Percentiles rank a stretch among this genome's conserved stretches.
phyloP scores from a whole-genome alignment of 306 rosid species.

The Cicer pinnatifidum region DNA sequence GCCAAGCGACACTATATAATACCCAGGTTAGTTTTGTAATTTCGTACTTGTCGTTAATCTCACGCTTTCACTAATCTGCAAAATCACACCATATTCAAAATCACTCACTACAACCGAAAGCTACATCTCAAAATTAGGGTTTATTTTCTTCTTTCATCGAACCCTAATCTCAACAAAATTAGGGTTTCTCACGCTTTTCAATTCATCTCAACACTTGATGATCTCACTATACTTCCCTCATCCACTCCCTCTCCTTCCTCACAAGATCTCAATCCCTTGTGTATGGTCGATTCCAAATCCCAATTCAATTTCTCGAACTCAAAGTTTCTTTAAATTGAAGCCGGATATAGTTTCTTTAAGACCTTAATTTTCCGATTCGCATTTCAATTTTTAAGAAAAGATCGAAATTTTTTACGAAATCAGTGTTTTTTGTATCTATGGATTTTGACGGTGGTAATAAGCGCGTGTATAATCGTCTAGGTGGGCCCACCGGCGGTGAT shows the following conservation, averaged over 20 bases:
- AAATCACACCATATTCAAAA: neutral
- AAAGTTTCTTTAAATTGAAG: neutral
- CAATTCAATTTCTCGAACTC: neutral
- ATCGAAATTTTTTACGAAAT: neutral
- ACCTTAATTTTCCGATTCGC: neutral
- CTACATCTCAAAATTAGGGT: constrained; percentile 42
- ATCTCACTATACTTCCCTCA: constrained; percentile 27
- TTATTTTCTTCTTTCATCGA: neutral
- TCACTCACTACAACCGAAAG: neutral
- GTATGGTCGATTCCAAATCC: constrained; percentile 27
- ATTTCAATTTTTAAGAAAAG: neutral
- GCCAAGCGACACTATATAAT: neutral
- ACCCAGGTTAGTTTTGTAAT: neutral
- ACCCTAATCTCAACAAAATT: constrained; percentile 38
- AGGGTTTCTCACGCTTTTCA: constrained; percentile 35
- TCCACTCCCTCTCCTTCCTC: neutral
- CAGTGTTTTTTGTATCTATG: constrained; percentile 48
- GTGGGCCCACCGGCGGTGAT: constrained; percentile 60
- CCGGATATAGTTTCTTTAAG: neutral
- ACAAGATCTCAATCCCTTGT: neutral
- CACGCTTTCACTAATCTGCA: constrained; percentile 1
- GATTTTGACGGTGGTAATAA: constrained; percentile 78
- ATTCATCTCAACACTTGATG: constrained; percentile 25
- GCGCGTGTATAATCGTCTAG: constrained; percentile 75
- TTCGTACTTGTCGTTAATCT: constrained; percentile 12